Evolutionary conservation across 2,329 filamentous ascomycete genomes (phyloP).

Genomic region (Fusarium sp.): DNA sequence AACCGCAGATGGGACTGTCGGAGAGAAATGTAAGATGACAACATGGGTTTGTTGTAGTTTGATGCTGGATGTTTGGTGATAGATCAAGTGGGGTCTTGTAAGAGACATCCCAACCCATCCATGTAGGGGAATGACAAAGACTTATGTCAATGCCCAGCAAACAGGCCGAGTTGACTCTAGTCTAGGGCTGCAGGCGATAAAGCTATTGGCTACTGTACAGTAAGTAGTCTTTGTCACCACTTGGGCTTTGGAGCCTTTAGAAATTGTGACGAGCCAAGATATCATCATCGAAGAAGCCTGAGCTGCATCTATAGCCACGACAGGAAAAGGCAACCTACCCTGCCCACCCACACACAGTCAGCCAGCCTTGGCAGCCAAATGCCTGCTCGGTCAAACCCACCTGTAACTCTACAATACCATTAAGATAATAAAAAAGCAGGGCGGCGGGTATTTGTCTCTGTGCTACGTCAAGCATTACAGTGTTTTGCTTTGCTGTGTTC

Average conservation of each 20-base stretch:
- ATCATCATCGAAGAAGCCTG: not conserved
- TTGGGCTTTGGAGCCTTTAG: not conserved
- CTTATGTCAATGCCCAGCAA: conserved; percentile 6
- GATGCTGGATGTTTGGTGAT: conserved; percentile 19
- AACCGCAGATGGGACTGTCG: not conserved
- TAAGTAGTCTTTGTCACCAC: too few species aligned
- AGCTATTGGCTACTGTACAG: too few species aligned
- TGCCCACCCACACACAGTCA: not conserved
- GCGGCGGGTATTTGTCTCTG: not conserved
- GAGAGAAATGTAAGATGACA: not conserved
- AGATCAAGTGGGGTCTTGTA: conserved; percentile 10
- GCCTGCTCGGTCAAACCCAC: conserved; percentile 16
- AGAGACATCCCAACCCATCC: not conserved
- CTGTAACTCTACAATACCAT: conserved; percentile 2
- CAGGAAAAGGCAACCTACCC: conserved; percentile 4
- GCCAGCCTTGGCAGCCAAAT: not conserved
- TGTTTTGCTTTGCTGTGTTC: conserved; percentile 36
- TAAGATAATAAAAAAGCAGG: not conserved
- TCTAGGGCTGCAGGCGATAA: not conserved
- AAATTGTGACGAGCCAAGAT: conserved; percentile 2
- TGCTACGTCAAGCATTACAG: conserved; percentile 20
- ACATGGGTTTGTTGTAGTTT: not conserved
- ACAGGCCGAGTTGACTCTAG: not conserved
- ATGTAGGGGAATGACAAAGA: not conserved
- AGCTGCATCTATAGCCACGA: conserved; percentile 20